phyloP scores from a whole-genome alignment of 2,329 filamentous ascomycete species.

The Paraphoma chrysanthemicola region DNA sequence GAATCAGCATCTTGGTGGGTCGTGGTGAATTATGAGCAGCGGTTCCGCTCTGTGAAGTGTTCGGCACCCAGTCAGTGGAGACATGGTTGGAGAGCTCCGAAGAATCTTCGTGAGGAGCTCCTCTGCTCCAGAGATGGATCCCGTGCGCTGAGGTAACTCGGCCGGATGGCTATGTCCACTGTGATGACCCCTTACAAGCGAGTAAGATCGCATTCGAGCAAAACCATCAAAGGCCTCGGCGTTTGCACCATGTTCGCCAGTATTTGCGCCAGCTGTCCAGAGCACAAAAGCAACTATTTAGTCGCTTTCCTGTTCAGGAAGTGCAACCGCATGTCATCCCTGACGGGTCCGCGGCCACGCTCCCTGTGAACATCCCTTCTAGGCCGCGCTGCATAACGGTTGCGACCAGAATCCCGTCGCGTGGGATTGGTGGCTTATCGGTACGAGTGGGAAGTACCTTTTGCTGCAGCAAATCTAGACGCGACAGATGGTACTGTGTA shows the following conservation, averaged over 20 bases:
- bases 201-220: background rate
- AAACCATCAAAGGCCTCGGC: background rate
- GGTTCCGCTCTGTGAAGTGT: background rate
- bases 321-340: background rate
- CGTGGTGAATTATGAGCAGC: background rate
- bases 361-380: background rate
- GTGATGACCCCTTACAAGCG: background rate
- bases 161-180: background rate
- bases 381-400: background rate
- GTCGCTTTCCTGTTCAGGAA: background rate
- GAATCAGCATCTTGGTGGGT: background rate
- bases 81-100: background rate
- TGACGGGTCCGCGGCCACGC: background rate
- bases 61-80: constrained; percentile 6
- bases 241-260: background rate
- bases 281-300: background rate
- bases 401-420: background rate
- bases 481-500: background rate
- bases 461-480: background rate
- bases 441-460: background rate
- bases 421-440: constrained; percentile 1
- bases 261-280: background rate
- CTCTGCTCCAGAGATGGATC: background rate
- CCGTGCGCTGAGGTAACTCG: background rate
- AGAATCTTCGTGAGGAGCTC: constrained; percentile 2